Evolutionary conservation across 257 asterid genomes (phyloP).

Genomic region (Thymus mandschuricus): DNA sequence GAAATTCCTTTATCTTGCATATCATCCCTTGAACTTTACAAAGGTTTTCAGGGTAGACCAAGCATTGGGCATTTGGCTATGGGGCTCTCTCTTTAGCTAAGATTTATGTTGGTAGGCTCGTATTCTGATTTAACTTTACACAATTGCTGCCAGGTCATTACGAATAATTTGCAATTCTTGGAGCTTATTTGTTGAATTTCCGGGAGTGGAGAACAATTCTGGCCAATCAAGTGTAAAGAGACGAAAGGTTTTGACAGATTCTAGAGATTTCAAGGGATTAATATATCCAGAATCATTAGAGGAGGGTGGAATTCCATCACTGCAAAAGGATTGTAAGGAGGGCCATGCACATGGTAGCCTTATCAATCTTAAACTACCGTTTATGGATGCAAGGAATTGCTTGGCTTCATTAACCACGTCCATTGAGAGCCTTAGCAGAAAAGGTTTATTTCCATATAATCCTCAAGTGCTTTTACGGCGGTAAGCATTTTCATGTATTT

Average conservation of each 20-base stretch:
- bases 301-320: conserved; percentile 30
- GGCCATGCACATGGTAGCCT: conserved; percentile 18
- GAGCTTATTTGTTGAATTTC: conserved; percentile 66
- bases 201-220: conserved; percentile 40
- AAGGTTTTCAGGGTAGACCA: neutral
- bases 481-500: conserved; percentile 37
- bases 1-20: conserved; percentile 8
- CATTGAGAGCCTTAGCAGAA: conserved; percentile 63
- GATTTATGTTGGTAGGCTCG: neutral
- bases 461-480: conserved; percentile 75
- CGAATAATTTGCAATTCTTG: conserved; percentile 71
- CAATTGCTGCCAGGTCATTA: conserved; percentile 60
- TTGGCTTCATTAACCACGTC: conserved; percentile 68
- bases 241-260: conserved; percentile 39
- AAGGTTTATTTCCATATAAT: conserved; percentile 83
- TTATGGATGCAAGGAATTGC: conserved; percentile 65
- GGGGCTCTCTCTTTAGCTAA: neutral
- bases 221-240: conserved; percentile 47
- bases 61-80: neutral
- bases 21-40: conserved; percentile 13
- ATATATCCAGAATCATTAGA: conserved; percentile 24
- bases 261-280: conserved; percentile 30
- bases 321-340: conserved; percentile 30
- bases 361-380: conserved; percentile 37
- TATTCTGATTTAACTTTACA: conserved; percentile 17